Evolutionary conservation across 257 asterid species (phyloP).

Genomic region (Coffea canephora): DNA sequence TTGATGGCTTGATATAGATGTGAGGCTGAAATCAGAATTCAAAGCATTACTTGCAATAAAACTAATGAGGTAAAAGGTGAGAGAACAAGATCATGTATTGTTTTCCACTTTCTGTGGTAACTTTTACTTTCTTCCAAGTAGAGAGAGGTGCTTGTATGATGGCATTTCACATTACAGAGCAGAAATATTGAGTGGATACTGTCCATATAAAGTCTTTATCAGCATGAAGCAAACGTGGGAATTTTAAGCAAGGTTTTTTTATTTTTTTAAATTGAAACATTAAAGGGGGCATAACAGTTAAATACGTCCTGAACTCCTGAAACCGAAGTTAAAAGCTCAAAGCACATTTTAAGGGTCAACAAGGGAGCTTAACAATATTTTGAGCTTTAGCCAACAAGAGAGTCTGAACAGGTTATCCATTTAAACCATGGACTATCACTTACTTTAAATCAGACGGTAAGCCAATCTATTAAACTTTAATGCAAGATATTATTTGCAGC

Average conservation of each 20-base stretch:
- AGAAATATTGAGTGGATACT: neutral
- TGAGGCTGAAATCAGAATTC: neutral
- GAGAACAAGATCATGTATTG: neutral
- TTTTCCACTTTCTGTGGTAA: neutral
- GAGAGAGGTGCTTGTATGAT: neutral
- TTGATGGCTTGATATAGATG: neutral
- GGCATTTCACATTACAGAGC: neutral
- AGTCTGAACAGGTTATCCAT: neutral
- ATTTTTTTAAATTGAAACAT: too few relatives aligned
- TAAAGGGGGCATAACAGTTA: neutral
- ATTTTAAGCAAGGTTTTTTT: neutral
- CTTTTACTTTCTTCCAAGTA: neutral
- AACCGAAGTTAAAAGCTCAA: neutral
- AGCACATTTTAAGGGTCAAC: neutral
- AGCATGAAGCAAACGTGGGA: neutral
- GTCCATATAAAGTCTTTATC: neutral
- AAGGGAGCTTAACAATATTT: neutral
- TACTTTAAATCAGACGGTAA: neutral
- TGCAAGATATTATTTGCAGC: neutral
- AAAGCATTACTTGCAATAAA: neutral
- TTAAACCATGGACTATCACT: neutral
- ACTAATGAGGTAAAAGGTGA: neutral
- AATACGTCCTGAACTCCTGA: neutral
- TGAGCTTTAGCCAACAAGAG: neutral
- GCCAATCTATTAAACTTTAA: neutral